phyloP scores from a whole-genome alignment of 2,329 filamentous ascomycete genomes.

The Tolypocladium inflatum region DNA sequence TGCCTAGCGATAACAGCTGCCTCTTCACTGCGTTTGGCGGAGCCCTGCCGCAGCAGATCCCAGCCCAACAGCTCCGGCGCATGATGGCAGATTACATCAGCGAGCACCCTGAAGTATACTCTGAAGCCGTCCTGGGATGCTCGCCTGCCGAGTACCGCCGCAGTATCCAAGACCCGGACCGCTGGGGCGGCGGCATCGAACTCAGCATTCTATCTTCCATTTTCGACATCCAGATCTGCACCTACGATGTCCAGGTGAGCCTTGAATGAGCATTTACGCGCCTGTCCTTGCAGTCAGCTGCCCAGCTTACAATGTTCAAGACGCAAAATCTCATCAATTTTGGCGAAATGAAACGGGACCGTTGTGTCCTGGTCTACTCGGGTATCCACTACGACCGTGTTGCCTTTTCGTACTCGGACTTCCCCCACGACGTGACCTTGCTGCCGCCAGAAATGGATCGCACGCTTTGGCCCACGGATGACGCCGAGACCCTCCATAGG shows the following conservation, averaged over 20 bases:
- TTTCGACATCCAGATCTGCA: constrained; percentile 78
- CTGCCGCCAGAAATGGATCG: constrained; percentile 67
- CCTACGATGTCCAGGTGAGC: constrained; percentile 61
- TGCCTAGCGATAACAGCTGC: constrained; percentile 95
- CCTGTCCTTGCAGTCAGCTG: not conserved
- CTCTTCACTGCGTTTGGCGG: constrained; percentile 84
- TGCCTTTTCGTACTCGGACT: constrained; percentile 58
- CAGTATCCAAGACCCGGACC: constrained; percentile 70
- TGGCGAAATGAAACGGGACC: constrained; percentile 60
- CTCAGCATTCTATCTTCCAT: constrained; percentile 75
- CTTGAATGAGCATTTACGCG: not conserved
- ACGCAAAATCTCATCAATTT: constrained; percentile 44
- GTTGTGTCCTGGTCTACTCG: constrained; percentile 79
- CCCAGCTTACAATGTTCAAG: constrained; percentile 7
- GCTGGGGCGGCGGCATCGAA: constrained; percentile 90
- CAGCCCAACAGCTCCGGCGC: constrained; percentile 53
- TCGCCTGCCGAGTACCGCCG: constrained; percentile 66
- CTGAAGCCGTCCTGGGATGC: constrained; percentile 65
- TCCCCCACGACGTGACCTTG: constrained; percentile 43
- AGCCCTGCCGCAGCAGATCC: constrained; percentile 53
- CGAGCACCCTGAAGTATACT: constrained; percentile 61
- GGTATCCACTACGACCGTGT: constrained; percentile 93
- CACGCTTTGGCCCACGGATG: constrained; percentile 41
- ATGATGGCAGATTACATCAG: constrained; percentile 75
- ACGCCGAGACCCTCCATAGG: constrained; percentile 60